These are phyloP conservation scores for Omphalotus olearius DNA, from an alignment of 1,284 basidiomycete species.

Conservation along the genomic window DNA sequence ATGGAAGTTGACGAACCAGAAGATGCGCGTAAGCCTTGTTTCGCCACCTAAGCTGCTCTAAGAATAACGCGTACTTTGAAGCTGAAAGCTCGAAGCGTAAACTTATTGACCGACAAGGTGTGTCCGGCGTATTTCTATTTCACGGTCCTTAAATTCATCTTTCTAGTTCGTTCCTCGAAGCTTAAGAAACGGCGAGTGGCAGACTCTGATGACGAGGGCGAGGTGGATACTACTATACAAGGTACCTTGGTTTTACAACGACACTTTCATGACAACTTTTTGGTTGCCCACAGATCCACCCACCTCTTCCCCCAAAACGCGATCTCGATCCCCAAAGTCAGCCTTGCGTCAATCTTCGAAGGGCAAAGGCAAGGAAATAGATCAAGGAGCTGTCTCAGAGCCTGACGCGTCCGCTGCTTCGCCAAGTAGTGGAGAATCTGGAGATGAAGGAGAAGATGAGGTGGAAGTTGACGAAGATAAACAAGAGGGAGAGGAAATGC, in stretches of 20 bases:
- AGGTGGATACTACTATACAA: conserved; percentile 17
- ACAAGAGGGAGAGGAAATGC: conserved; percentile 42
- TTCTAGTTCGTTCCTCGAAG: conserved; percentile 22
- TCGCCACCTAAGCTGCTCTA: background rate
- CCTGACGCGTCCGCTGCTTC: conserved; percentile 25
- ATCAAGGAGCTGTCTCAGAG: conserved; percentile 32
- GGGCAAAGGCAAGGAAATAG: conserved; percentile 23
- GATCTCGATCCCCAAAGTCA: conserved; percentile 13
- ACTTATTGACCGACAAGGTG: conserved; percentile 21
- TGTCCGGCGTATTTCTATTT: conserved; percentile 17
- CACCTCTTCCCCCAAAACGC: conserved; percentile 10
- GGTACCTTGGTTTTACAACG: conserved; percentile 1
- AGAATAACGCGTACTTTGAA: conserved; percentile 10
- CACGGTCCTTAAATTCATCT: background rate
- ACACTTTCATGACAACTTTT: background rate
- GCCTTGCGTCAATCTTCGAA: conserved; percentile 20
- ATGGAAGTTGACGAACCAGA: conserved; percentile 29
- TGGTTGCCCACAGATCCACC: background rate
- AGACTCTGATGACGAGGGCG: conserved; percentile 63
- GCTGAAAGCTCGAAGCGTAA: conserved; percentile 39
- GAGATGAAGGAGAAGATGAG: conserved; percentile 57
- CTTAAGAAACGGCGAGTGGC: conserved; percentile 59
- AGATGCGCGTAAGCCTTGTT: conserved; percentile 15
- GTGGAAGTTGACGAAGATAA: conserved; percentile 29
- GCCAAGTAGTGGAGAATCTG: conserved; percentile 11